These are phyloP conservation scores for Sonneratia alba DNA, from an alignment of 345 rosid species.

Conservation along the genomic window DNA sequence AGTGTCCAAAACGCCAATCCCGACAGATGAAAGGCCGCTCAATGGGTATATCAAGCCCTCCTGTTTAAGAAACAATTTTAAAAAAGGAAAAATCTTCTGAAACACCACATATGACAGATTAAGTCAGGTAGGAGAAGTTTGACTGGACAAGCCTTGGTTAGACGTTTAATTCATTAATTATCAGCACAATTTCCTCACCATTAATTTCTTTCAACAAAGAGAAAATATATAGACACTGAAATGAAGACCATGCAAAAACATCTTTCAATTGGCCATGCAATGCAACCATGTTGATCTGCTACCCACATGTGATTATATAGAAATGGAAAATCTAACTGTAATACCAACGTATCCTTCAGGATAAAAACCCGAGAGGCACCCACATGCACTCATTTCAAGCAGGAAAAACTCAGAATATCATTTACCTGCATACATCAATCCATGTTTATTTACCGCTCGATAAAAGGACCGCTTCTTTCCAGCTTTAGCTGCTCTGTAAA, in stretches of 20 bases:
- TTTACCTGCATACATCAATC: slow-evolving; percentile 94
- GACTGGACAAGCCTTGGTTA: neutral
- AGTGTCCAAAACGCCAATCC: slow-evolving; percentile 96
- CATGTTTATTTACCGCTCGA: slow-evolving; percentile 54
- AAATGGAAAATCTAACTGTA: neutral
- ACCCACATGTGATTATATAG: neutral
- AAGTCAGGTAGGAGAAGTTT: neutral
- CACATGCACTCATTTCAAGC: neutral
- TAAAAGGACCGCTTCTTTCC: slow-evolving; percentile 64
- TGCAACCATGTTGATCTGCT: neutral
- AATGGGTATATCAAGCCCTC: slow-evolving; percentile 76
- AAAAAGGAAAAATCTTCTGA: neutral
- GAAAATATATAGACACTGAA: neutral
- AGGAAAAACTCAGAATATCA: neutral
- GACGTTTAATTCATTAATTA: neutral
- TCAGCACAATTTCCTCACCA: neutral
- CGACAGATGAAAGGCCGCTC: slow-evolving; percentile 42
- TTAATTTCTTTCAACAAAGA: neutral
- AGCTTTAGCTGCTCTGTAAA: slow-evolving; percentile 52
- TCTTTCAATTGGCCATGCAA: neutral
- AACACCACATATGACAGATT: neutral
- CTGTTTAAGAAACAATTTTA: slow-evolving; percentile 21
- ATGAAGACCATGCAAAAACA: neutral
- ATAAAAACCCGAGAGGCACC: neutral
- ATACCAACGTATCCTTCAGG: neutral